These are phyloP conservation scores for Blastobotrys terrestris DNA, from an alignment of 805 yeast species.

Conservation along the genomic window DNA sequence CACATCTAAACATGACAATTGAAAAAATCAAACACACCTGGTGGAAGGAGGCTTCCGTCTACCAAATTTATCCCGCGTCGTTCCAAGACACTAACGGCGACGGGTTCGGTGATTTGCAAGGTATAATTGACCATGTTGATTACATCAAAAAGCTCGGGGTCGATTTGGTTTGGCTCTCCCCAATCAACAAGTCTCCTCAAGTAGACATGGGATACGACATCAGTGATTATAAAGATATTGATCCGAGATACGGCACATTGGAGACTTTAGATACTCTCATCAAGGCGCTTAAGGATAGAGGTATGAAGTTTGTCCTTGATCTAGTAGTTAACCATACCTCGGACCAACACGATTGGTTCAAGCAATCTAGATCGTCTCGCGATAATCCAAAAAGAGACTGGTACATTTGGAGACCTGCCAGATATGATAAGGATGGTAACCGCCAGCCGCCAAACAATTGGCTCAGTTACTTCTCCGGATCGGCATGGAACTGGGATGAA, in stretches of 20 bases:
- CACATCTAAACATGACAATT: constrained; percentile 2
- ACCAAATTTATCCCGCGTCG: constrained; percentile 58
- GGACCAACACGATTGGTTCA: constrained; percentile 51
- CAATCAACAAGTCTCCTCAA: constrained; percentile 53
- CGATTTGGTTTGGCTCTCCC: constrained; percentile 52
- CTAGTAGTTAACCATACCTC: constrained; percentile 57
- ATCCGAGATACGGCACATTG: constrained; percentile 48
- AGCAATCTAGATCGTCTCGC: constrained; percentile 46
- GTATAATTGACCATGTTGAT: constrained; percentile 46
- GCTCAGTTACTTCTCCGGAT: constrained; percentile 43
- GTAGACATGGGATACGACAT: constrained; percentile 62
- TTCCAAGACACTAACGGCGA: constrained; percentile 54
- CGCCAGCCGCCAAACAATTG: constrained; percentile 55
- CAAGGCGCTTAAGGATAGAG: constrained; percentile 41
- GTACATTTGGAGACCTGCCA: constrained; percentile 53
- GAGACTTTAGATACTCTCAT: constrained; percentile 47
- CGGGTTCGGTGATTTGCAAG: constrained; percentile 52
- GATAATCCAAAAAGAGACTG: constrained; percentile 54
- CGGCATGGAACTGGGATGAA: constrained; percentile 53
- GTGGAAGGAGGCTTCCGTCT: constrained; percentile 56
- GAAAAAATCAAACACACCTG: constrained; percentile 29
- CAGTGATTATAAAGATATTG: constrained; percentile 46
- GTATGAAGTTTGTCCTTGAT: constrained; percentile 48
- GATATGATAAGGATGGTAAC: constrained; percentile 41
- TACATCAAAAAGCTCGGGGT: constrained; percentile 45